These are phyloP conservation scores for Naegleria lovaniensis DNA, from an alignment of 208 protist genomes.

Conservation along the genomic window DNA sequence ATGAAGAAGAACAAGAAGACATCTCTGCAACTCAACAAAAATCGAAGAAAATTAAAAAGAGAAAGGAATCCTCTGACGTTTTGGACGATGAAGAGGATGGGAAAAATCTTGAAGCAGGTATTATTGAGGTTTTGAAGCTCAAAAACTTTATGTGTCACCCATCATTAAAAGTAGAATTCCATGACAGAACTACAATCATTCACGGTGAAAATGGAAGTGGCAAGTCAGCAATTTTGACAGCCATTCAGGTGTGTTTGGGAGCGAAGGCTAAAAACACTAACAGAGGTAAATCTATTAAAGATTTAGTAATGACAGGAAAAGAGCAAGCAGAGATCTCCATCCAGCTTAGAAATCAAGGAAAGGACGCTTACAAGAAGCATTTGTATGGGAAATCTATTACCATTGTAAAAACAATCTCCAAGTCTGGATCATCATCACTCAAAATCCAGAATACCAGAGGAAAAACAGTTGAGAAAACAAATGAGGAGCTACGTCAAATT, in stretches of 20 bases:
- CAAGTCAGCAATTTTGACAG: conserved; percentile 19
- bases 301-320: conserved; percentile 20
- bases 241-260: background rate
- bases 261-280: background rate
- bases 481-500: background rate
- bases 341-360: conserved; percentile 16
- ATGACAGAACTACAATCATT: background rate
- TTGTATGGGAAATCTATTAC: conserved; percentile 21
- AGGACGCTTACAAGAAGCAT: conserved; percentile 8
- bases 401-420: background rate
- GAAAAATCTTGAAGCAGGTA: conserved; percentile 1
- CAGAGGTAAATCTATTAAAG: background rate
- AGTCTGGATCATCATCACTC: background rate
- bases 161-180: conserved; percentile 11
- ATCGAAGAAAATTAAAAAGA: background rate
- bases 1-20: too few species aligned
- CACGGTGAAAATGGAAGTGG: conserved; percentile 14
- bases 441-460: background rate
- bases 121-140: background rate
- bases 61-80: background rate
- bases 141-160: conserved; percentile 31
- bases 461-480: background rate
- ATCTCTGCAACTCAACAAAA: too few species aligned
- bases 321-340: background rate
- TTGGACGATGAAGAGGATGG: background rate